Evolutionary conservation across 805 yeast genomes (phyloP), one percentile per base, ranked within the genome.

Genomic region (Saturnispora bothae): DNA sequence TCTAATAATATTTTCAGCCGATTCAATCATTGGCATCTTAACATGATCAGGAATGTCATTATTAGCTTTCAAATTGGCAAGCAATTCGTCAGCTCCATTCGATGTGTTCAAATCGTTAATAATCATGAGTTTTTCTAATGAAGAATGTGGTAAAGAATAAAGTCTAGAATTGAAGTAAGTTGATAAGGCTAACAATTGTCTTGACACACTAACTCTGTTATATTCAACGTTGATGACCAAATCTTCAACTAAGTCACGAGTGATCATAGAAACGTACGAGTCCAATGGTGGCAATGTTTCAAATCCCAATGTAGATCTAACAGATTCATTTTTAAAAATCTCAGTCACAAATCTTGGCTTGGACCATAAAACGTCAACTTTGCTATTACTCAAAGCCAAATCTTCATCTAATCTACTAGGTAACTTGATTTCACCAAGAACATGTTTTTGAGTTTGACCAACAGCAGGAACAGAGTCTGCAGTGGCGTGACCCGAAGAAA

Each of bases 141-240:
- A 73, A 3, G 80, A 71, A 27, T 94, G 94, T 1, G 92, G 73
- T 31, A 71, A 69, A 1, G 84, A 73, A 57, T 83, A 82, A n/a
- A 68, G 50, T 28, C 71, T 71, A 9, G 73, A 66, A 44, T 73
- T 68, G 64, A 86, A 86, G 50, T 76, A 88, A 38, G 73, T 56
- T 50, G 81, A 86, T 39, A 92, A 60, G 5, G 78, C 73, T 22
- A 84, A 69, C 31, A 92, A 69, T 56, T 86, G 96, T 45, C 83
- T 76, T 0, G 95, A 78, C 8, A 84, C 94, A 46, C 83, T 92
- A 33, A 73, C 75, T 52, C 95, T 78, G 61, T 92, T 92, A 66
- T 84, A 92, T 47, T 88, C 94, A 63, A 89, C 63, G 48, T 80
- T 76, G 43, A 80, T 76, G 38, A 88, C 71, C 23, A 83, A 61